Base-by-base conservation (phyloP, 2,329 filamentous ascomycete genomes). In the Aureobasidium lini region DNA sequence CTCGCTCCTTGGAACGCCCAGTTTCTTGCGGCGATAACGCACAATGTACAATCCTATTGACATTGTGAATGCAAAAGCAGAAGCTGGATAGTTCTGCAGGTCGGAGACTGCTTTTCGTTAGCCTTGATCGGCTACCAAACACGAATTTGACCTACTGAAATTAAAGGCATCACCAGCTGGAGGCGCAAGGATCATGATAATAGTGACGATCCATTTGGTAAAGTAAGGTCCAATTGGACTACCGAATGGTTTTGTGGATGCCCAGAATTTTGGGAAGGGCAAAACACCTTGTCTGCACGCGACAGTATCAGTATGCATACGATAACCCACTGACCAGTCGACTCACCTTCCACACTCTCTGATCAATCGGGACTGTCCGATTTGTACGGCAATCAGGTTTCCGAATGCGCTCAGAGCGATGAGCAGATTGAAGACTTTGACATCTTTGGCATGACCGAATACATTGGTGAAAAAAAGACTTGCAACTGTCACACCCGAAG, bases 131-230 rank as follows among this genome's bases (percentile, higher is more conserved):
- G 23, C 23, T 23, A 23, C 23, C 23, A 23, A 23, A 23, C 23
- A 23, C 23, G 23, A 23, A 3, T 23, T 23, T n/a, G 39, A 10
- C 47, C 36, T 49, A 52, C 48, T 65, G 65, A 85, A 86, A 72
- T 84, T 84, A 71, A 85, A 87, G 0, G 84, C 84, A 69, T 86
- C 84, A 37, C 84, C 85, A 1, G 84, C 83, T 2, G 85, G 85
- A 37, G 85, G 84, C 0, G 83, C 84, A 2, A 88, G 73, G 70
- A 88, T 85, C 66, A 86, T 84, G 60, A 87, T 80, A 48, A 85
- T 79, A 0, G 80, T 85, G 11, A 85, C 81, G 34, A 81, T 68
- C 80, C 82, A 87, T 74, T 86, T 84, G 74, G 83, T 79, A 61
- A 84, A 83, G 2, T 86, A 77, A 49, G 81, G 84, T 23, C 80